Evolutionary conservation across 139 green algal genomes (phyloP).

Genomic region (Mychonastes homosphaera): DNA sequence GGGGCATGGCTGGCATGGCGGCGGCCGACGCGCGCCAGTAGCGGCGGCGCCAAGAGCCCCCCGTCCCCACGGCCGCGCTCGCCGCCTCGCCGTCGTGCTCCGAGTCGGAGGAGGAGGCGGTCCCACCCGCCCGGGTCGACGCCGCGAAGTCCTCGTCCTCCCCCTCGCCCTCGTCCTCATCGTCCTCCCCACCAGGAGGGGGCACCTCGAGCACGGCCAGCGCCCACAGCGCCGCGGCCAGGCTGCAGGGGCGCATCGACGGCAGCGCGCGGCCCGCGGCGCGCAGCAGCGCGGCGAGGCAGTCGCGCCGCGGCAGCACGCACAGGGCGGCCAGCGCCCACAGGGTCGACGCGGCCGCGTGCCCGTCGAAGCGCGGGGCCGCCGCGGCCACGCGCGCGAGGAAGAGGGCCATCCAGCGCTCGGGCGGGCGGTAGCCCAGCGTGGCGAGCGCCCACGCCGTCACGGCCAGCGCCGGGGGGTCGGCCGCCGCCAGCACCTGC

Average conservation of each 20-base stretch:
- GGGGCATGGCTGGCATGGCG: neutral
- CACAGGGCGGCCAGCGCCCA: conserved; percentile 16
- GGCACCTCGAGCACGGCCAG: conserved; percentile 21
- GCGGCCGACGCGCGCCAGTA: neutral
- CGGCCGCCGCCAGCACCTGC: conserved; percentile 1
- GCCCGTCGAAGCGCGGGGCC: neutral
- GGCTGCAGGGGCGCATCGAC: neutral
- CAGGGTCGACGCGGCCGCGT: conserved; percentile 1
- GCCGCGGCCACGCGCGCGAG: neutral
- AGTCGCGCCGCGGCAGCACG: conserved; percentile 2
- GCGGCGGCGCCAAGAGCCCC: too few species aligned
- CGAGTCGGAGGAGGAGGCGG: too few species aligned
- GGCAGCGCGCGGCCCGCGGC: neutral
- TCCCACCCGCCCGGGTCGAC: too few species aligned
- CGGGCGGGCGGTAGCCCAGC: conserved; percentile 4
- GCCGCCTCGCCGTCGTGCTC: too few species aligned
- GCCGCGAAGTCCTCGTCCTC: too few species aligned
- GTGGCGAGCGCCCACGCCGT: conserved; percentile 10
- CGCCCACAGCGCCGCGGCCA: conserved; percentile 11
- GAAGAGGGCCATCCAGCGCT: conserved; percentile 4
- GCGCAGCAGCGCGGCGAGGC: neutral
- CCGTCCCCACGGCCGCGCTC: too few species aligned
- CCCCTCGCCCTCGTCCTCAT: too few species aligned
- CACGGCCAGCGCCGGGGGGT: conserved; percentile 1
- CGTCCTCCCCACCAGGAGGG: too few species aligned